Evolutionary conservation across 2,329 filamentous ascomycete species (phyloP), one percentile per base, ranked within the genome.

Genomic region (Drechmeria coniospora): DNA sequence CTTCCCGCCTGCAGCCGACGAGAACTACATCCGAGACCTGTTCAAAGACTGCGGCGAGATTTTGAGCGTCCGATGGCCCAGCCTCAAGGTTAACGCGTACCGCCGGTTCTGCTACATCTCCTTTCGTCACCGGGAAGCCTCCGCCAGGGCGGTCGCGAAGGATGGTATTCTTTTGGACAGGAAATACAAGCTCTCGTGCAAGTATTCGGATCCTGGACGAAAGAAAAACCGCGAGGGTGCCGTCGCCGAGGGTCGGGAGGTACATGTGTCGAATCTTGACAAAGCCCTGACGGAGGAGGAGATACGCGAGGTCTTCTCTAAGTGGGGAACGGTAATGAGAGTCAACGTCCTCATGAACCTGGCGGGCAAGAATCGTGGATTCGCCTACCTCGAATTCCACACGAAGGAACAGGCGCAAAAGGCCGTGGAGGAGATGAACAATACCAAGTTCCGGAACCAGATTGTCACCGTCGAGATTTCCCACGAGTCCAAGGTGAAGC

Each of bases 61-160:
- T 30, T 63, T 92, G 30, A 81, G 77, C 43, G 67, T 95, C 28
- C 77, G 90, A 14, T 90, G 90, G 56, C 90, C 90, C 2, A 93
- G 83, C 31, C 68, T 98, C 28, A 92, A 92, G 49, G 84, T 68
- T 51, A 87, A 94, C 44, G 76, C 78, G 2, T 76, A 81, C 41
- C 80, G 90, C 18, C 78, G 90, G 15, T 98, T 98, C 57, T 94
- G 86, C 58, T 98, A 98, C 50, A 65, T 94, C 6, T 82, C 92
- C n/a, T 94, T 94, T 48, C 66, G 74, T 26, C 71, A 73, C 18
- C 53, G 66, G 3, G 63, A 65, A n/a, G 68, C 70, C 28, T 81
- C 84, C 1, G 63, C 71, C 21, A 71, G 68, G 26, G 86, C 86
- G 1, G 77, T 75, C 1, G 57, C 70, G 32, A 66, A 93, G 26